These are phyloP conservation scores for Iodosphaeria phyllophila DNA, from an alignment of 2,329 filamentous ascomycete genomes.

Conservation along the genomic window DNA sequence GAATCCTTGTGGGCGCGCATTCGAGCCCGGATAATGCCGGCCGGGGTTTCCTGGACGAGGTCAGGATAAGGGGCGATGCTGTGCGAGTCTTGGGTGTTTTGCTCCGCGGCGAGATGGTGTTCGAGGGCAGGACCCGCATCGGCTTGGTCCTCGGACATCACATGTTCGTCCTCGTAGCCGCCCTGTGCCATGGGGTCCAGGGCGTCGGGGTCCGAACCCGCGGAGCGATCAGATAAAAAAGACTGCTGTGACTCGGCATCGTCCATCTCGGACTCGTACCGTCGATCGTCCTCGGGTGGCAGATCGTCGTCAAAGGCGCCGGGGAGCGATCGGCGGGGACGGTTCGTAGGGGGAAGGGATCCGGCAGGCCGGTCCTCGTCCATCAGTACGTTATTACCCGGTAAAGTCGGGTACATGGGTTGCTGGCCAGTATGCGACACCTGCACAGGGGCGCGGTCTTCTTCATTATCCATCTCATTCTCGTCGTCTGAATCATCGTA, in stretches of 20 bases:
- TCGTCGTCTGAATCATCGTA: conserved; percentile 55
- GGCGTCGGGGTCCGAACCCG: conserved; percentile 53
- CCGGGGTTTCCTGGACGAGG: conserved; percentile 32
- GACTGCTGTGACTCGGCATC: conserved; percentile 34
- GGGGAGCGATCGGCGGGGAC: conserved; percentile 41
- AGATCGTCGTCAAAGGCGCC: conserved; percentile 58
- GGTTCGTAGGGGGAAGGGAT: no score
- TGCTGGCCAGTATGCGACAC: conserved; percentile 6
- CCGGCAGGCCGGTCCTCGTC: no score
- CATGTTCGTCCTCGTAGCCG: conserved; percentile 60
- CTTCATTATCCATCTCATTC: conserved; percentile 24
- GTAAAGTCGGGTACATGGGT: conserved; percentile 8
- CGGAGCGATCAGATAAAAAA: conserved; percentile 90
- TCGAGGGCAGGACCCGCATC: conserved; percentile 63
- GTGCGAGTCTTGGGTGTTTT: conserved; percentile 35
- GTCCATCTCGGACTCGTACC: conserved; percentile 25
- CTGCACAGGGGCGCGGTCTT: conserved; percentile 7
- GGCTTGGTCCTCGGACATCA: conserved; percentile 49
- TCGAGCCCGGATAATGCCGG: conserved; percentile 42
- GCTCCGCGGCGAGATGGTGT: conserved; percentile 63
- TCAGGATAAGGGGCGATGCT: conserved; percentile 27
- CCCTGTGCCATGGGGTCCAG: conserved; percentile 44
- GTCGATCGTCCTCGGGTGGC: conserved; percentile 35
- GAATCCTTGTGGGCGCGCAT: conserved; percentile 44
- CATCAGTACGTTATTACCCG: conserved; percentile 19